These are phyloP conservation scores for Penicillium manginii DNA, from an alignment of 495 filamentous ascomycete genomes.

Conservation along the genomic window DNA sequence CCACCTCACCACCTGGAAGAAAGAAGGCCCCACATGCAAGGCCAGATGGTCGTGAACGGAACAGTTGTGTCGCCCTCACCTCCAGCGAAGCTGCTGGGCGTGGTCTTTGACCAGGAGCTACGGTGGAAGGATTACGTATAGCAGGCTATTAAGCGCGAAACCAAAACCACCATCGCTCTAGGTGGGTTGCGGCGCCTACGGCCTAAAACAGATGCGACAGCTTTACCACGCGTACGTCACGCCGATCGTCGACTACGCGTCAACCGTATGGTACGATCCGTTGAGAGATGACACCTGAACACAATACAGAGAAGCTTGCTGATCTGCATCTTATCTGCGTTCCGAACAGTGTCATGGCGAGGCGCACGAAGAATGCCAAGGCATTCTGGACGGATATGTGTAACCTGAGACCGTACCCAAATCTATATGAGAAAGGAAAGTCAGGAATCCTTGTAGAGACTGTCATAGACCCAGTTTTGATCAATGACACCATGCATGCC, in stretches of 20 bases:
- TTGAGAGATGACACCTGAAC: slow-evolving; percentile 7
- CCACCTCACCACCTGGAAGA: slow-evolving; percentile 7
- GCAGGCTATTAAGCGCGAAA: slow-evolving; percentile 15
- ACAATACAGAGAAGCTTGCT: slow-evolving; percentile 11
- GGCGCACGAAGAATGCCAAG: slow-evolving; percentile 31
- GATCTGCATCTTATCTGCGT: slow-evolving; percentile 13
- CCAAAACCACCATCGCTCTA: neutral
- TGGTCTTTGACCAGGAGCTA: slow-evolving; percentile 28
- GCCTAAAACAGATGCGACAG: neutral
- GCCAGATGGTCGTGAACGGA: slow-evolving; percentile 17
- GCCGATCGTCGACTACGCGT: slow-evolving; percentile 13
- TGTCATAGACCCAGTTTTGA: slow-evolving; percentile 7
- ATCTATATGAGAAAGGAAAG: slow-evolving; percentile 30
- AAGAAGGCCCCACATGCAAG: slow-evolving; percentile 9
- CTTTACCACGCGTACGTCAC: slow-evolving; percentile 4
- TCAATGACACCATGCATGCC: neutral
- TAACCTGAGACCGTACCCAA: slow-evolving; percentile 9
- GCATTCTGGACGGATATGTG: slow-evolving; percentile 31
- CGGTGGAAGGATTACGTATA: slow-evolving; percentile 22
- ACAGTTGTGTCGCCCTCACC: slow-evolving; percentile 13
- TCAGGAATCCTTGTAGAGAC: slow-evolving; percentile 26
- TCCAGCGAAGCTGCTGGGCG: slow-evolving; percentile 27
- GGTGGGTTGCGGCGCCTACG: no score
- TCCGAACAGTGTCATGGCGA: slow-evolving; percentile 23
- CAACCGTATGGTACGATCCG: slow-evolving; percentile 15